phyloP scores from a whole-genome alignment of 2,329 filamentous ascomycete species.

The Myrmaecium sp. region DNA sequence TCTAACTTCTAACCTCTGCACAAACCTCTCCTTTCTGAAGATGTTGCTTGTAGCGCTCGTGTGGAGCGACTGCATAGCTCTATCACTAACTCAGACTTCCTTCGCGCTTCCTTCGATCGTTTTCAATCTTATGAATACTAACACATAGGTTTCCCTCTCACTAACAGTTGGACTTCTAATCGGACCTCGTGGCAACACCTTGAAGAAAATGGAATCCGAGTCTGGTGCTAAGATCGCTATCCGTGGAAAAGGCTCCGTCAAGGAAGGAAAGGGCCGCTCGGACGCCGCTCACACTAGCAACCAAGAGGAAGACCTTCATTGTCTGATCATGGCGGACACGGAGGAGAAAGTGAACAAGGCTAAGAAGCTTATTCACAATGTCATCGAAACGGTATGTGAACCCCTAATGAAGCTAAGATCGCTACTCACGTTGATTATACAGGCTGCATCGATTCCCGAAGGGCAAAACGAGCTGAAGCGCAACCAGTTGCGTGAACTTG shows the following conservation, averaged over 20 bases:
- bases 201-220: constrained; percentile 99
- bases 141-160: constrained; percentile 64
- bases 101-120: not conserved
- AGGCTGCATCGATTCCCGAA: constrained; percentile 97
- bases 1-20: constrained; percentile 26
- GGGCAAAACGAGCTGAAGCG: constrained; percentile 98
- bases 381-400: constrained; percentile 86
- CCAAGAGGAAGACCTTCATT: constrained; percentile 98
- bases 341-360: constrained; percentile 99
- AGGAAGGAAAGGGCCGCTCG: constrained; percentile 97
- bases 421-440: constrained; percentile 3
- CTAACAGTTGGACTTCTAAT: constrained; percentile 99
- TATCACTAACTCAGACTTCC: constrained; percentile 2
- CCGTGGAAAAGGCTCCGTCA: constrained; percentile 97
- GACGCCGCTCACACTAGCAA: constrained; percentile 98
- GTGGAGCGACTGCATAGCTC: too few relatives aligned
- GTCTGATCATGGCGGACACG: constrained; percentile 98
- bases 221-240: constrained; percentile 98
- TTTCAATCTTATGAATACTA: constrained; percentile 5
- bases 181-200: constrained; percentile 97
- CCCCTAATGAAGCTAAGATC: not conserved
- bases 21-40: constrained; percentile 24
- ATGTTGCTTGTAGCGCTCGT: too few relatives aligned
- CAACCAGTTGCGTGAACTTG: constrained; percentile 94
- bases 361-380: constrained; percentile 94